Percentiles rank a stretch among this genome's conserved stretches.
These are phyloP conservation scores for Phytophthora rubi DNA, from an alignment of 352 stramenopile species.

Conservation along the genomic window DNA sequence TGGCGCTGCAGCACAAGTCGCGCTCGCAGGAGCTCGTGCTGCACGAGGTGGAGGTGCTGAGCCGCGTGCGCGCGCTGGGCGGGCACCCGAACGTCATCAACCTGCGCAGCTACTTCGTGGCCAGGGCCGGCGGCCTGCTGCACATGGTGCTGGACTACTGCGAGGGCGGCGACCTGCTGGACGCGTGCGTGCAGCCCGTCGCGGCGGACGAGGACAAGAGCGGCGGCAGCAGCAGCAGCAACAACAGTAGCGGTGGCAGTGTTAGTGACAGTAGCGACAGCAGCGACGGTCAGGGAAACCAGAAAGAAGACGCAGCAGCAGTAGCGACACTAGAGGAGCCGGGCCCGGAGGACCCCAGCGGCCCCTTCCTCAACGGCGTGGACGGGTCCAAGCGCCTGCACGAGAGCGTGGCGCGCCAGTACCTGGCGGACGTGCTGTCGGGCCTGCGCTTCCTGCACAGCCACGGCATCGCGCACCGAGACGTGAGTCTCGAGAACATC, in stretches of 20 bases:
- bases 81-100: constrained; percentile 78
- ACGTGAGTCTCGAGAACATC: constrained; percentile 98
- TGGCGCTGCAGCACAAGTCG: constrained; percentile 64
- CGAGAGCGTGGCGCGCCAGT: constrained; percentile 53
- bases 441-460: constrained; percentile 72
- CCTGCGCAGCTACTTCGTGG: constrained; percentile 74
- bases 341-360: constrained; percentile 14
- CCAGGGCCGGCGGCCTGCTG: constrained; percentile 48
- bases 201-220: constrained; percentile 11
- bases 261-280: not conserved
- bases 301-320: constrained; percentile 11
- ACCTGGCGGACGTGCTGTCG: constrained; percentile 72
- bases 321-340: not conserved
- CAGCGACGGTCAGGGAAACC: constrained; percentile 6
- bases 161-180: constrained; percentile 73
- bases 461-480: constrained; percentile 89
- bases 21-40: constrained; percentile 53
- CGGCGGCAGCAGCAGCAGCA: constrained; percentile 5
- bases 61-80: constrained; percentile 51
- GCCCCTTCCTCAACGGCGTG: constrained; percentile 27
- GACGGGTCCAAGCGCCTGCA: constrained; percentile 46
- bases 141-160: constrained; percentile 86
- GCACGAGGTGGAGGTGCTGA: constrained; percentile 73
- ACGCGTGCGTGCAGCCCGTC: constrained; percentile 49
- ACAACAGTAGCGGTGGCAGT: not conserved